These are phyloP conservation scores for Tillandsia leiboldiana DNA, from an alignment of 176 grass and related monocot genomes.

Conservation along the genomic window DNA sequence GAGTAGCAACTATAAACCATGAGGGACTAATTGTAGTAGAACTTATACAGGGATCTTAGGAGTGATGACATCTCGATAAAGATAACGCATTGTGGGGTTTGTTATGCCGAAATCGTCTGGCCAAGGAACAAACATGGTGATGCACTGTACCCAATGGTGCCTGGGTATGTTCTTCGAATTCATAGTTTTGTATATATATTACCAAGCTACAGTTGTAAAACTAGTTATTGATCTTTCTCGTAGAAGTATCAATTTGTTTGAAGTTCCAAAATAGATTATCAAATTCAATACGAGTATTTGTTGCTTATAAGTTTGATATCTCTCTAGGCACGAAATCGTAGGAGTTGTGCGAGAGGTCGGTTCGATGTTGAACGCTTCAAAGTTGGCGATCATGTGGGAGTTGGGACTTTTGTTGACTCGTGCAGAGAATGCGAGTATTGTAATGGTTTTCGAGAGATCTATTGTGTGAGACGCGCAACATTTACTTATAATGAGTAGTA, in stretches of 20 bases:
- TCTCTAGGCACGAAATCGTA: constrained; percentile 64
- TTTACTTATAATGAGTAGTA: constrained; percentile 29
- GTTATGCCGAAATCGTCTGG: constrained; percentile 57
- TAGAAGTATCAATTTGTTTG: not conserved
- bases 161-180: constrained; percentile 35
- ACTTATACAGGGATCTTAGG: constrained; percentile 15
- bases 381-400: constrained; percentile 53
- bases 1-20: not conserved
- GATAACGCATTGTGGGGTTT: constrained; percentile 70
- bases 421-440: constrained; percentile 54
- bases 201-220: too few species aligned
- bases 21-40: not conserved
- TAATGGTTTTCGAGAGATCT: constrained; percentile 36
- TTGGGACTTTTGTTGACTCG: constrained; percentile 58
- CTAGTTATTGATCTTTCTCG: not conserved
- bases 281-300: not conserved
- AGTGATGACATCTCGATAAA: constrained; percentile 50
- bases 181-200: not conserved
- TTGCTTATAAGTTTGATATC: constrained; percentile 6
- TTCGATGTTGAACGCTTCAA: constrained; percentile 40
- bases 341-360: constrained; percentile 63
- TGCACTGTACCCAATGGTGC: constrained; percentile 52
- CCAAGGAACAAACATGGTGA: constrained; percentile 36
- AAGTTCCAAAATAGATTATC: not conserved
- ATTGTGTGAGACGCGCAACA: constrained; percentile 29